phyloP scores from a whole-genome alignment of 345 rosid species.

The Pistacia atlantica region DNA sequence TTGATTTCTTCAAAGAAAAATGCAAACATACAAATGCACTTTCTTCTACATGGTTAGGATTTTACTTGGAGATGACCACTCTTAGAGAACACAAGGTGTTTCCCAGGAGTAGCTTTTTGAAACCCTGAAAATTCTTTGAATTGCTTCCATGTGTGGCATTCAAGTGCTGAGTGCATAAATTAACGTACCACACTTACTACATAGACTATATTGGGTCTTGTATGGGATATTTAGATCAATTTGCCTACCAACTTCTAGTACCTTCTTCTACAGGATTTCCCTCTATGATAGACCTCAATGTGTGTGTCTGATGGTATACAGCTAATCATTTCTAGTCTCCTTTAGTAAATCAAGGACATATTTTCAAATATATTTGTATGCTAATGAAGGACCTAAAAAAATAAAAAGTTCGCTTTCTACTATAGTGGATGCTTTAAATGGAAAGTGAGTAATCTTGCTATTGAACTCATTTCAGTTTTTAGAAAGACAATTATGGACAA shows the following conservation, averaged over 20 bases:
- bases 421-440: background rate
- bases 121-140: no score
- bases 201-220: background rate
- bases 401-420: background rate
- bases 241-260: background rate
- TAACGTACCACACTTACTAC: background rate
- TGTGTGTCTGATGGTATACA: background rate
- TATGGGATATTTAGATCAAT: background rate
- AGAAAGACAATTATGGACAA: background rate
- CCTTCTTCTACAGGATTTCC: background rate
- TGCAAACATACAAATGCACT: no score
- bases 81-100: background rate
- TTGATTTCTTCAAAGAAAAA: no score
- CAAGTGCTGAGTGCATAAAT: no score
- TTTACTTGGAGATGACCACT: background rate
- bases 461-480: background rate
- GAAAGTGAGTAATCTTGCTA: background rate
- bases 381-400: background rate
- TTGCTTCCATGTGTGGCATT: no score
- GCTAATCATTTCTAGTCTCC: background rate
- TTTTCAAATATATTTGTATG: background rate
- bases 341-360: background rate
- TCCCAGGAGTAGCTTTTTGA: background rate
- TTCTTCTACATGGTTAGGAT: background rate
- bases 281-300: background rate